These are phyloP conservation scores for Pestalotiopsis fici DNA, from an alignment of 2,329 filamentous ascomycete species.

Conservation along the genomic window DNA sequence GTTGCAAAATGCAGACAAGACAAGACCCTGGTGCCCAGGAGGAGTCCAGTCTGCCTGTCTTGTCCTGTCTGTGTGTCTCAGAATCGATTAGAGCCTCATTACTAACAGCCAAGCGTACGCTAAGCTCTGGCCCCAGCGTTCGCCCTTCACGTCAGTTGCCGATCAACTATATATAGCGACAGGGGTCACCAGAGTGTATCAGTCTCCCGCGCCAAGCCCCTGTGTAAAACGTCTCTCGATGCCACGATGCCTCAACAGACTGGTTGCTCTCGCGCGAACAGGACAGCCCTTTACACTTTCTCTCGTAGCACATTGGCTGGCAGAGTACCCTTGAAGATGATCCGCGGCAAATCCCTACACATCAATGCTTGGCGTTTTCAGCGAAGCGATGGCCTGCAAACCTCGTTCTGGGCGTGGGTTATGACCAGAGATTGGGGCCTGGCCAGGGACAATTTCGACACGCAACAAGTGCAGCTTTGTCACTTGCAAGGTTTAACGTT, in stretches of 20 bases:
- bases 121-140: not conserved
- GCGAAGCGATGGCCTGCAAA: not conserved
- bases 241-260: not conserved
- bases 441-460: not conserved
- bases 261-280: not conserved
- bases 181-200: not conserved
- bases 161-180: constrained; percentile 4
- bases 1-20: not conserved
- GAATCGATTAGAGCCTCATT: constrained; percentile 1
- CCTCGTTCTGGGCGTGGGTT: not conserved
- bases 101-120: not conserved
- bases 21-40: not conserved
- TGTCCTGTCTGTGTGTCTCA: not conserved
- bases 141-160: not conserved
- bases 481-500: not conserved
- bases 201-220: not conserved
- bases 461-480: not conserved
- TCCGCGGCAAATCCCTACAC: not conserved
- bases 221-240: not conserved
- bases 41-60: not conserved
- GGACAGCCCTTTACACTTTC: not conserved
- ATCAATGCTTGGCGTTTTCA: constrained; percentile 1
- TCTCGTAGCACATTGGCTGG: not conserved
- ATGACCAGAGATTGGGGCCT: not conserved
- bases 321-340: not conserved